A percentile compares a stretch with the other conserved stretches of the same genome.
These are phyloP conservation scores for Cicer arietinum DNA, from an alignment of 306 rosid species.

Conservation along the genomic window DNA sequence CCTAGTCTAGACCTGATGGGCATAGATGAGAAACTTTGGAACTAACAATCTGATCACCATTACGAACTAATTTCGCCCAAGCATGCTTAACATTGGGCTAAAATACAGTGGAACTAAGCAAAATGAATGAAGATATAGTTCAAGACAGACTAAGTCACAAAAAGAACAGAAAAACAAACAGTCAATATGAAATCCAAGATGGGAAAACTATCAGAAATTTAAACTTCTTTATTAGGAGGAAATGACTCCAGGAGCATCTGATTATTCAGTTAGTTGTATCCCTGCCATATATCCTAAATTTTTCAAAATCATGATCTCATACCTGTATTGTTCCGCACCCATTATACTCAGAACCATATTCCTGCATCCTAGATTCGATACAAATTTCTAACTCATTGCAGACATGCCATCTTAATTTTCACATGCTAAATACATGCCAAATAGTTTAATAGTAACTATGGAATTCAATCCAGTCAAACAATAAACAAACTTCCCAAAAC, in stretches of 20 bases:
- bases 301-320: constrained; percentile 4
- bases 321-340: not conserved
- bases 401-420: constrained; percentile 25
- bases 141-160: constrained; percentile 1
- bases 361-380: constrained; percentile 30
- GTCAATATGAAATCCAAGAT: constrained; percentile 27
- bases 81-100: not conserved
- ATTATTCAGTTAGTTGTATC: constrained; percentile 26
- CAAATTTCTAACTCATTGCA: constrained; percentile 17
- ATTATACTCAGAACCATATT: not conserved
- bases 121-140: not conserved
- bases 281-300: not conserved
- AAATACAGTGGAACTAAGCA: not conserved
- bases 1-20: not conserved
- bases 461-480: constrained; percentile 24
- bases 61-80: constrained; percentile 19
- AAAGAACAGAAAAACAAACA: constrained; percentile 15
- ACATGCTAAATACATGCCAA: constrained; percentile 14
- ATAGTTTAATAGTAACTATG: constrained; percentile 9
- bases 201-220: constrained; percentile 1
- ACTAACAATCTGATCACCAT: constrained; percentile 1
- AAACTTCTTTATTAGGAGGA: constrained; percentile 8
- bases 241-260: constrained; percentile 4
- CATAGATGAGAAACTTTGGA: constrained; percentile 5
- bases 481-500: constrained; percentile 6